These are phyloP conservation scores for Hyphopichia fennica DNA, from an alignment of 1,139 yeast species.

Conservation along the genomic window DNA sequence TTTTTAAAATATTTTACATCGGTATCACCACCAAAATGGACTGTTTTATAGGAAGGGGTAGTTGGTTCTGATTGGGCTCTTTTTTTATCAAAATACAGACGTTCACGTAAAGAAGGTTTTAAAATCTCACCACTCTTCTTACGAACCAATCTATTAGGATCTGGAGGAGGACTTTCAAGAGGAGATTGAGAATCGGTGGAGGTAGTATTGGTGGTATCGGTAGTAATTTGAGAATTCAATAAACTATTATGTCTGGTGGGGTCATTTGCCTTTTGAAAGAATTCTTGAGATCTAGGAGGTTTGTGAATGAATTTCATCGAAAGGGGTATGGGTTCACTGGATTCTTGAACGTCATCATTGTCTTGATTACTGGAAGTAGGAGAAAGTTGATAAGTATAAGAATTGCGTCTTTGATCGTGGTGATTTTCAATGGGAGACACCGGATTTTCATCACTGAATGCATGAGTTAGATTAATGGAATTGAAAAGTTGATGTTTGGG, in stretches of 20 bases:
- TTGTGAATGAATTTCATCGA: slow-evolving; percentile 43
- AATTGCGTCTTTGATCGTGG: background rate
- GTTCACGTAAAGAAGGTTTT: slow-evolving; percentile 63
- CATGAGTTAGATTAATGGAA: background rate
- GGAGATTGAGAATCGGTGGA: background rate
- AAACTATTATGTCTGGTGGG: slow-evolving; percentile 35
- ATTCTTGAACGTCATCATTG: background rate
- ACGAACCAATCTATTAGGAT: slow-evolving; percentile 42
- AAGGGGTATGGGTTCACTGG: too few relatives aligned
- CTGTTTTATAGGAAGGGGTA: slow-evolving; percentile 71
- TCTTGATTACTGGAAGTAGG: background rate
- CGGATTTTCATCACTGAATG: background rate
- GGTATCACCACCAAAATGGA: slow-evolving; percentile 69
- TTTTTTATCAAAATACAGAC: slow-evolving; percentile 29
- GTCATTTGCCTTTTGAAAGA: slow-evolving; percentile 33
- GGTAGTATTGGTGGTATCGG: background rate
- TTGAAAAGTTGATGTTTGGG: background rate
- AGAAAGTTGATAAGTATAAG: slow-evolving; percentile 1
- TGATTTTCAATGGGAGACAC: background rate
- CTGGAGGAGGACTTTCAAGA: slow-evolving; percentile 4
- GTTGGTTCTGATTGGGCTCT: slow-evolving; percentile 68
- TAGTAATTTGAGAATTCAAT: slow-evolving; percentile 16
- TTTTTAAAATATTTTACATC: slow-evolving; percentile 73
- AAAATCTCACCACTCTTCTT: slow-evolving; percentile 82
- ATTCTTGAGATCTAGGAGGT: slow-evolving; percentile 36